These are phyloP conservation scores for Metschnikowia gruessii DNA, from an alignment of 805 yeast genomes.

Conservation along the genomic window DNA sequence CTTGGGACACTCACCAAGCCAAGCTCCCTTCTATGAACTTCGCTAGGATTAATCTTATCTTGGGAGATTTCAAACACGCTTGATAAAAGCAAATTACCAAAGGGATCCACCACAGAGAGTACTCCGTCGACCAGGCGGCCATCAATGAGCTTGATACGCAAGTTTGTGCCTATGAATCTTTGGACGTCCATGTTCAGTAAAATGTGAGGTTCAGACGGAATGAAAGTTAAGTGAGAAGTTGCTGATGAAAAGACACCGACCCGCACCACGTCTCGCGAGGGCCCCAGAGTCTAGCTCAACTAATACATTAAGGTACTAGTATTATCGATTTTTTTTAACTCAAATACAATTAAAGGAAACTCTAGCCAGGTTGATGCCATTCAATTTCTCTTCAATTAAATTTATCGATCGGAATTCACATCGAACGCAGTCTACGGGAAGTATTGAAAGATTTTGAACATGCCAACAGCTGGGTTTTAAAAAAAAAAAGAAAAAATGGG, in stretches of 20 bases:
- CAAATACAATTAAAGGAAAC: no score
- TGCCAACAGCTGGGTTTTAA: no score
- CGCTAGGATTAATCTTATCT: constrained; percentile 24
- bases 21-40: constrained; percentile 24
- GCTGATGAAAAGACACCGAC: not conserved
- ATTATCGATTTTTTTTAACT: no score
- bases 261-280: not conserved
- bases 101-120: constrained; percentile 41
- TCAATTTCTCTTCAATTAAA: no score
- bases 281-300: not conserved
- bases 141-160: constrained; percentile 30
- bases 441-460: no score
- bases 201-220: not conserved
- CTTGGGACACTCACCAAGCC: constrained; percentile 30
- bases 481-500: no score
- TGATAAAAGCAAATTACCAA: constrained; percentile 40
- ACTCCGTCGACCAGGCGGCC: constrained; percentile 36
- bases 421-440: no score
- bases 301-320: not conserved
- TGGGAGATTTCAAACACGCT: constrained; percentile 33
- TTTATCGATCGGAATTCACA: no score
- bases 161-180: constrained; percentile 30
- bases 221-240: not conserved
- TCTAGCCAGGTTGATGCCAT: no score
- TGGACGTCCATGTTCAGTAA: constrained; percentile 3